Conservation (phyloP, 2,329 filamentous ascomycete species). For the Arthroderma sp. region DNA sequence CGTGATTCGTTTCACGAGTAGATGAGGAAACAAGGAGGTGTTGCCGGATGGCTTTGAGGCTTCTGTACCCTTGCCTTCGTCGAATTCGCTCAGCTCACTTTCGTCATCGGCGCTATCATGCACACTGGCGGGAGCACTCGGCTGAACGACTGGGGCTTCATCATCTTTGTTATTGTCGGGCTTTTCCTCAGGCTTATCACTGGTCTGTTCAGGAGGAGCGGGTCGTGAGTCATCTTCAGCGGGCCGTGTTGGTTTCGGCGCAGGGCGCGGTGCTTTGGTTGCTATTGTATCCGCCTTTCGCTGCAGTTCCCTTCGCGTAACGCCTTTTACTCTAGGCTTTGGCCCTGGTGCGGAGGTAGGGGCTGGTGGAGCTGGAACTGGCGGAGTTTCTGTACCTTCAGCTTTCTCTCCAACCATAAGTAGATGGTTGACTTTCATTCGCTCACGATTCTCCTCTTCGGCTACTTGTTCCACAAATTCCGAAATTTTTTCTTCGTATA, state of each 20-base stretch:
- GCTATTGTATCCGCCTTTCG: conserved; percentile 46
- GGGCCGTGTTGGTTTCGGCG: conserved; percentile 4
- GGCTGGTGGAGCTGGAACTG: conserved; percentile 8
- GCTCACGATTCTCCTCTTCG: conserved; percentile 34
- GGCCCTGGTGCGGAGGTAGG: conserved; percentile 12
- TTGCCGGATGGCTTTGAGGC: not conserved
- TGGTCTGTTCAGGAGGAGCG: not conserved
- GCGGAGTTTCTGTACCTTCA: conserved; percentile 5
- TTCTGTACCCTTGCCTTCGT: conserved; percentile 29
- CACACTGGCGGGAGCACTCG: conserved; percentile 32
- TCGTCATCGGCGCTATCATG: conserved; percentile 57
- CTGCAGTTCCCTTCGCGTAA: conserved; percentile 47
- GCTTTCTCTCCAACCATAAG: conserved; percentile 26
- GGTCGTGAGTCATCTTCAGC: conserved; percentile 7
- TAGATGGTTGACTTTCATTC: conserved; percentile 35
- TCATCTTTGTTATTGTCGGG: not conserved
- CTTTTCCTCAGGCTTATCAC: not conserved
- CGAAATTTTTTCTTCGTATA: conserved; percentile 28
- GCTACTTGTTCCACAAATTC: conserved; percentile 27
- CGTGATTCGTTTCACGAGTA: conserved; percentile 3
- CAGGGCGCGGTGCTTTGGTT: conserved; percentile 18
- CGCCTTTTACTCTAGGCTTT: conserved; percentile 40
- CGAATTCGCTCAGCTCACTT: conserved; percentile 54
- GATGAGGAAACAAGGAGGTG: conserved; percentile 7
- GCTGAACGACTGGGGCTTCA: not conserved